Base-by-base conservation (phyloP, 208 protist species). In the Leptomonas pyrrhocoris region DNA sequence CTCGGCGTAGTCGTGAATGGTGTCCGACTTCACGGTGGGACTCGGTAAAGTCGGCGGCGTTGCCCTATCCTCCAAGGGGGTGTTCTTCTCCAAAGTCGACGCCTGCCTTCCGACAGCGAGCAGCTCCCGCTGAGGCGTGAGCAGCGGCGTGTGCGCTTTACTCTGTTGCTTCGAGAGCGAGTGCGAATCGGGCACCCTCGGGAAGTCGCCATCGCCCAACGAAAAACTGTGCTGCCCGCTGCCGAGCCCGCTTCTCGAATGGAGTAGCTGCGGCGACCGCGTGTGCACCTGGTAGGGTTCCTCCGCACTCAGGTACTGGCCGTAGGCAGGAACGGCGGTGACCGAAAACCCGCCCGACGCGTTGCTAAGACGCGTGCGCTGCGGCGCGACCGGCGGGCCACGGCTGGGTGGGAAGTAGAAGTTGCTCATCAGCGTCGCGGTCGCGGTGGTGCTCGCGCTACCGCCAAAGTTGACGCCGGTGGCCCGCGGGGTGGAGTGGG, bases 401-500 rank as follows among this genome's bases (percentile, higher is more conserved):
- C 54, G 61, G n/a, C 61, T 62, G 3, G 54, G 54, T 15, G 38
- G 70, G 30, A 45, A 19, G 21, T 42, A 75, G 23, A 56, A 64
- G 40, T 58, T 56, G 25, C 48, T 62, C 2, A 34, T n/a, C 34
- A 50, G 2, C 34, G 31, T 13, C 1, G 55, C 16, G 0, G 36
- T 57, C 9, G 25, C 34, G 4, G n/a, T 25, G 1, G 43, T 4
- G 46, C 21, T 59, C 7, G 19, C 25, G 19, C 38, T 23, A 40
- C 45, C 23, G 36, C 16, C 19, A 0, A 56, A 8, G 23, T 43
- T 61, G 9, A 45, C 7, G 1, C 23, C 30, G 23, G 45, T 27
- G 3, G 48, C 40, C 21, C 42, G 65, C 9, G 77, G 51, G 8
- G 70, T 70, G 11, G 54, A 65, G 50, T 81, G 69, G 11, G 79